Evolutionary conservation across 2,329 filamentous ascomycete genomes (phyloP).

Genomic region (Xylaria polymorpha): DNA sequence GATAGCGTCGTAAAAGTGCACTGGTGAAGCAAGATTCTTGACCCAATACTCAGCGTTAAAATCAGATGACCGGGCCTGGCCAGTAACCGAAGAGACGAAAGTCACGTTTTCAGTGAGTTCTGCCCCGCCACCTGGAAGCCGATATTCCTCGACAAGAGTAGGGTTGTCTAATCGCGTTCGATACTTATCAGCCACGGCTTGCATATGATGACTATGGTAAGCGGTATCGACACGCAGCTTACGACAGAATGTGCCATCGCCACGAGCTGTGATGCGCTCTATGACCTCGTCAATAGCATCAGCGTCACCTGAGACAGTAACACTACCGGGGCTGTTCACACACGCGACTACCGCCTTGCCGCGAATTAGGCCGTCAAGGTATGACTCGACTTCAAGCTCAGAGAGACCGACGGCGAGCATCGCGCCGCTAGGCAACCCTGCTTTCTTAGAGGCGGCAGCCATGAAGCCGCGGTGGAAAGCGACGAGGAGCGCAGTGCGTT

Average conservation of each 20-base stretch:
- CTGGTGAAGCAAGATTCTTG: neutral
- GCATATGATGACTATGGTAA: conserved; percentile 31
- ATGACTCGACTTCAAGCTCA: conserved; percentile 9
- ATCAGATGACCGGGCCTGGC: neutral
- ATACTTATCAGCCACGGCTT: conserved; percentile 20
- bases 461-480: neutral
- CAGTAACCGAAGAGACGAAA: neutral
- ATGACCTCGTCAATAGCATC: conserved; percentile 24
- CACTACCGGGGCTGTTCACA: conserved; percentile 15
- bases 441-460: neutral
- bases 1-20: neutral
- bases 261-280: conserved; percentile 6
- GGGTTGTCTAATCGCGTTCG: conserved; percentile 7
- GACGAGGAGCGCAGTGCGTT: neutral
- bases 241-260: conserved; percentile 20
- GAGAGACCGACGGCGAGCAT: conserved; percentile 29
- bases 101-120: conserved; percentile 9
- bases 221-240: conserved; percentile 22
- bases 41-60: neutral
- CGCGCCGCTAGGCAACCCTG: conserved; percentile 2
- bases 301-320: conserved; percentile 28
- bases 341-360: conserved; percentile 15
- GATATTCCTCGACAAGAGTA: neutral
- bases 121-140: neutral
- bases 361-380: conserved; percentile 9